Evolutionary conservation across 2,329 filamentous ascomycete species (phyloP), one percentile per base, ranked within the genome.

Genomic region (Fusarium pilosicola): DNA sequence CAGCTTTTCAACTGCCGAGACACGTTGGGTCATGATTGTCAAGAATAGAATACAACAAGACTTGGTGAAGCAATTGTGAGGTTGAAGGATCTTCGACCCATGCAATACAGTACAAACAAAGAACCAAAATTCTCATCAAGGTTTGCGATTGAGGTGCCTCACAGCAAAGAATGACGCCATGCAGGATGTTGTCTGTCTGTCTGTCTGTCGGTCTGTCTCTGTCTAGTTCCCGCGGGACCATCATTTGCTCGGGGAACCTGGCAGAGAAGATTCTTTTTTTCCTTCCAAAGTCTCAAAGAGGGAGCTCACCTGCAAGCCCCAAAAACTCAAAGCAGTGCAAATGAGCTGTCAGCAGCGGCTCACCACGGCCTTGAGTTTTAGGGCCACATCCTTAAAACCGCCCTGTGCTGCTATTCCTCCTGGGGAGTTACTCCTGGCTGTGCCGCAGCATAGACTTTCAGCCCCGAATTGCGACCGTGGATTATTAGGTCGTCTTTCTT

Each of bases 241-340:
- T n/a, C 38, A 24, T 44, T 51, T 64, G 45, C 28, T 73, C 54
- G 55, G 58, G 45, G 68, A 64, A 68, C 56, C 38, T 65, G 34
- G 36, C 70, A 72, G 46, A 65, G 70, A 72, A 70, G 58, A 73
- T 73, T 72, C 64, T 65, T 72, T 72, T 70, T 70, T 59, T 20
- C 66, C 63, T 70, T 48, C 44, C 30, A 58, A 28, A 58, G 30
- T 58, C 67, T 70, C 65, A 70, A 70, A 42, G 45, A 70, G 65
- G 69, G 54, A 72, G 58, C 41, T 72, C 55, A 58, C 44, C 39
- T 70, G 64, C 69, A 73, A 45, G 69, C 65, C 65, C 65, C 34
- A n/a, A 18, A 70, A 70, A 70, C 65, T 70, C 45, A 58, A 70
- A 70, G 46, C 48, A 34, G 24, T 45, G 73, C 56, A 65, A 59